Percentiles rank a stretch among this genome's conserved stretches.
These are phyloP conservation scores for Chaetomiaceae sp. DNA, from an alignment of 2,329 filamentous ascomycete genomes.

Conservation along the genomic window DNA sequence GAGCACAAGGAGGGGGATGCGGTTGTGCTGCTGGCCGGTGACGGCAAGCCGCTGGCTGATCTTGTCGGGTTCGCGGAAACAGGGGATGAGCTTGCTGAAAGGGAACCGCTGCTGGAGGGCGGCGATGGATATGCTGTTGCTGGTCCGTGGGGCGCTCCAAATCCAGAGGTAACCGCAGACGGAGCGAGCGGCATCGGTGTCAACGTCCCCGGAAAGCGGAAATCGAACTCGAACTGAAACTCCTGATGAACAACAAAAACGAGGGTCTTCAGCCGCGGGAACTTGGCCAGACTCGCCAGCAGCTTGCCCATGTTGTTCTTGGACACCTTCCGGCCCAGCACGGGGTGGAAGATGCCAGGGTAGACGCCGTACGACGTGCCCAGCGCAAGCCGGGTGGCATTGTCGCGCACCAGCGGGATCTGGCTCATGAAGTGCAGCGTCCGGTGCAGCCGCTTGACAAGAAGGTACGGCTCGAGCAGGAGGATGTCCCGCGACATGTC, in stretches of 20 bases:
- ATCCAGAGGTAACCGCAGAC: background rate
- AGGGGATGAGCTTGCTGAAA: background rate
- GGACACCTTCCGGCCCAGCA: conserved; percentile 41
- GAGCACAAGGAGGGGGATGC: conserved; percentile 8
- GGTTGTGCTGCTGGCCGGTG: conserved; percentile 5
- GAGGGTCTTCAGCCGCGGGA: conserved; percentile 37
- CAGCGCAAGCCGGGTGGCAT: conserved; percentile 38
- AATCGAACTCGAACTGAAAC: conserved; percentile 42
- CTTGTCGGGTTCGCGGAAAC: background rate
- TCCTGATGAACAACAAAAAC: conserved; percentile 45
- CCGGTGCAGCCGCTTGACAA: conserved; percentile 43
- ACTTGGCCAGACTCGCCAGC: conserved; percentile 38
- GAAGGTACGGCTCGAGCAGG: conserved; percentile 44
- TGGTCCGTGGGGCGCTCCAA: background rate
- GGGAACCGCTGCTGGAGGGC: conserved; percentile 4
- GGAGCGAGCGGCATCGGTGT: conserved; percentile 17
- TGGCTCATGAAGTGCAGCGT: conserved; percentile 43
- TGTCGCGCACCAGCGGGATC: conserved; percentile 40
- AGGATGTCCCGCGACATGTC: conserved; percentile 43
- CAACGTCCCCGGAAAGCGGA: conserved; percentile 26
- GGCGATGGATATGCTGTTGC: conserved; percentile 3
- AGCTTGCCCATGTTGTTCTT: conserved; percentile 41
- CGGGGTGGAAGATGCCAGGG: conserved; percentile 41
- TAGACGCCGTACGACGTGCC: conserved; percentile 45
- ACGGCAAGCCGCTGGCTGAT: conserved; percentile 2